These are phyloP conservation scores for Ramaria sp. DNA, from an alignment of 768 basidiomycete genomes.

Conservation along the genomic window DNA sequence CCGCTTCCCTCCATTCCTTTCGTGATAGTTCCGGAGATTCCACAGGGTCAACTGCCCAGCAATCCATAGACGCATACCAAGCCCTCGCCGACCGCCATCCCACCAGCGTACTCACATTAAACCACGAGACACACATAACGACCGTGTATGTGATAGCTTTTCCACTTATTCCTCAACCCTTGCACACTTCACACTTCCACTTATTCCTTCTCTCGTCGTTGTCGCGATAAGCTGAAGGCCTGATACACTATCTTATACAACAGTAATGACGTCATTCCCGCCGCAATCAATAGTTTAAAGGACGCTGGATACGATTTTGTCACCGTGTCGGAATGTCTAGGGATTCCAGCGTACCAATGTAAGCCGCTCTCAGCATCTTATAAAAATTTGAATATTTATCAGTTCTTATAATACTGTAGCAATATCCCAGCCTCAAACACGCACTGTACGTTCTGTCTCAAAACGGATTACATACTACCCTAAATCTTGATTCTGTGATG, in stretches of 20 bases:
- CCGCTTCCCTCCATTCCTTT: neutral
- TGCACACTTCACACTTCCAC: neutral
- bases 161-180: neutral
- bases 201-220: neutral
- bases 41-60: slow-evolving; percentile 6
- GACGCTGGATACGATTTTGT: slow-evolving; percentile 17
- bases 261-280: slow-evolving; percentile 15
- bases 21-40: slow-evolving; percentile 10
- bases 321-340: slow-evolving; percentile 19
- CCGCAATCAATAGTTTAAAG: slow-evolving; percentile 15
- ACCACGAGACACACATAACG: slow-evolving; percentile 16
- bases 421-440: neutral
- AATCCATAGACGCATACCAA: slow-evolving; percentile 11
- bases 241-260: neutral
- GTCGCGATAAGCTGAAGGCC: neutral
- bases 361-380: neutral
- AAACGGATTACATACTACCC: neutral
- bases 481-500: neutral
- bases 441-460: neutral
- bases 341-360: slow-evolving; percentile 4
- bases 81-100: slow-evolving; percentile 11
- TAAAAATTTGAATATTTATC: neutral
- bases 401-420: neutral
- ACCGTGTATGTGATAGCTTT: slow-evolving; percentile 10
- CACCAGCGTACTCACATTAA: slow-evolving; percentile 14